Percentiles rank a stretch among this genome's conserved stretches.
phyloP scores from a whole-genome alignment of 164 flowering plant species.

The Dillenia turbinata region DNA sequence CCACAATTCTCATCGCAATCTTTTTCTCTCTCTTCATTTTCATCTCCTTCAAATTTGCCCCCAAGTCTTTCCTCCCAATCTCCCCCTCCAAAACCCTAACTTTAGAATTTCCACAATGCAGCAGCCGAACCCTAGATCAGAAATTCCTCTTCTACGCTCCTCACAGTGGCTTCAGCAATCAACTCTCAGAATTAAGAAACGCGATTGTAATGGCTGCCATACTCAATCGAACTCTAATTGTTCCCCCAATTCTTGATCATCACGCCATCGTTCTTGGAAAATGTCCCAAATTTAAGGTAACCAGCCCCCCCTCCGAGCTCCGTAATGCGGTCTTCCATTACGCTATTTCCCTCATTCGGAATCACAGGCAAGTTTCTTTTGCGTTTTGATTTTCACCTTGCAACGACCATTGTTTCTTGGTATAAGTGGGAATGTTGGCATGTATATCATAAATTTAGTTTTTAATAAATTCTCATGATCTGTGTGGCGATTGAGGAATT shows the following conservation, averaged over 20 bases:
- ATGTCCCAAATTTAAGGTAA: constrained; percentile 91
- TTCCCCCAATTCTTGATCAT: constrained; percentile 91
- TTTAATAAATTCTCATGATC: too few relatives aligned
- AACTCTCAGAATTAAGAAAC: constrained; percentile 81
- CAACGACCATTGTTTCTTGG: too few relatives aligned
- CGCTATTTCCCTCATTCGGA: constrained; percentile 44
- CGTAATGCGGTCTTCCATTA: constrained; percentile 75
- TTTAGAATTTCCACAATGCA: constrained; percentile 21
- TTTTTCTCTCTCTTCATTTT: constrained; percentile 24
- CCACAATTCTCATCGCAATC: constrained; percentile 16
- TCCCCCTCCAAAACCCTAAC: constrained; percentile 10
- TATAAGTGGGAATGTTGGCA: too few relatives aligned
- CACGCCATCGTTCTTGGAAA: constrained; percentile 92
- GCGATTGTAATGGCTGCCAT: constrained; percentile 69
- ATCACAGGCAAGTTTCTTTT: constrained; percentile 42
- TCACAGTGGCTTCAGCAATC: constrained; percentile 97
- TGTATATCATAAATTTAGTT: too few relatives aligned
- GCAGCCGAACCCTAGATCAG: constrained; percentile 17
- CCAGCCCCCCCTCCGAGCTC: constrained; percentile 50
- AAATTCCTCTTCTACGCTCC: constrained; percentile 79
- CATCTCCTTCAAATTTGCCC: constrained; percentile 15
- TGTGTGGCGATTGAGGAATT: too few relatives aligned
- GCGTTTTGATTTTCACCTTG: background rate
- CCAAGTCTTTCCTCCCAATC: constrained; percentile 12
- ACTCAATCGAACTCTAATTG: constrained; percentile 72